Evolutionary conservation across 225 moss, liverwort and hornwort genomes (phyloP).

Genomic region (Polytrichum commune): DNA sequence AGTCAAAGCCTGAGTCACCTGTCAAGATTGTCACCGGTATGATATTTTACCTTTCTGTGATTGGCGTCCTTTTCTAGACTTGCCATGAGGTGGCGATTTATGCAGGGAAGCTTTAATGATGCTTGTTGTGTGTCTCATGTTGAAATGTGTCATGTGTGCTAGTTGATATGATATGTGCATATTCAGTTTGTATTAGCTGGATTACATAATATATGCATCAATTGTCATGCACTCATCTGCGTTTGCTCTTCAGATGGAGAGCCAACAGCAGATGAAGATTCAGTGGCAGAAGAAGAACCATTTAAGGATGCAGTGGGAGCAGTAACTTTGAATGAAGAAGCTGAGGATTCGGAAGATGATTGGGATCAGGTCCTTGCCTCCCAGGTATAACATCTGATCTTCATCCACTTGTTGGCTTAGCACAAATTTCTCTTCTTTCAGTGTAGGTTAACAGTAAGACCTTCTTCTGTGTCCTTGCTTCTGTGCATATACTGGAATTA

Average conservation of each 20-base stretch:
- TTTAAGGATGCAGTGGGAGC: conserved; percentile 10
- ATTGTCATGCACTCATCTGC: neutral
- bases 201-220: neutral
- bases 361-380: conserved; percentile 9
- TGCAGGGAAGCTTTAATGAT: neutral
- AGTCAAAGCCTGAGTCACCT: neutral
- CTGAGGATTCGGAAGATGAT: conserved; percentile 14
- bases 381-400: neutral
- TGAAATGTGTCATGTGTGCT: no score
- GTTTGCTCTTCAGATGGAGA: conserved; percentile 18
- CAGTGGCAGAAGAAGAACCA: conserved; percentile 52
- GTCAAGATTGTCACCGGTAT: neutral
- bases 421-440: neutral
- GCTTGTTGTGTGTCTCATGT: neutral
- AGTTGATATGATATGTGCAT: neutral
- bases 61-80: no score
- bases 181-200: neutral
- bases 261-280: conserved; percentile 33
- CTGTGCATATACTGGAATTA: neutral
- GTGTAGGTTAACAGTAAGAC: no score
- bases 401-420: no score
- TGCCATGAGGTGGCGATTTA: neutral
- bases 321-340: conserved; percentile 18
- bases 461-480: neutral
- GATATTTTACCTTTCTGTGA: neutral